phyloP scores from a whole-genome alignment of 495 filamentous ascomycete species.

The Bryoglossum gracile region DNA sequence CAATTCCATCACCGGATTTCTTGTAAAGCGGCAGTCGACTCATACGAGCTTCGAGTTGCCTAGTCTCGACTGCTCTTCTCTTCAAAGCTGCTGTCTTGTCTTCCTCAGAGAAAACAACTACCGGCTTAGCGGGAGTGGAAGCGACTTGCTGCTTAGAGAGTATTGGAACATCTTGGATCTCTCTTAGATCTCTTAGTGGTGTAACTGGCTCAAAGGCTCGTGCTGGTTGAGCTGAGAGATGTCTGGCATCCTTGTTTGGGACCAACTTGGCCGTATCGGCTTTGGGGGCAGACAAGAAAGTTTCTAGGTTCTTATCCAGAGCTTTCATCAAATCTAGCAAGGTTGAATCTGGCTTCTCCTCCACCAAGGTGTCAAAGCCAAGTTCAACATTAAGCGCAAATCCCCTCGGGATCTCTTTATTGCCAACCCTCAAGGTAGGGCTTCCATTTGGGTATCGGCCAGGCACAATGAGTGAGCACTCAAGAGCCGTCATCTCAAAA shows the following conservation, averaged over 20 bases:
- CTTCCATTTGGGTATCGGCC: slow-evolving; percentile 47
- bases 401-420: slow-evolving; percentile 70
- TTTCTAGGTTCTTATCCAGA: slow-evolving; percentile 69
- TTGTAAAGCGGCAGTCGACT: slow-evolving; percentile 58
- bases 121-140: slow-evolving; percentile 14
- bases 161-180: too few relatives aligned
- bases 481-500: slow-evolving; percentile 24
- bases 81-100: slow-evolving; percentile 56
- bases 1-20: slow-evolving; percentile 61
- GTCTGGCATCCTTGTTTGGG: slow-evolving; percentile 51
- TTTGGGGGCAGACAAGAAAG: slow-evolving; percentile 61
- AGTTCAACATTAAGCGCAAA: slow-evolving; percentile 75
- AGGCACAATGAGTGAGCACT: slow-evolving; percentile 64
- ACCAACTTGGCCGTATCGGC: slow-evolving; percentile 74
- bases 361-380: slow-evolving; percentile 65
- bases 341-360: slow-evolving; percentile 48
- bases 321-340: slow-evolving; percentile 62
- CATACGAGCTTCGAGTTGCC: slow-evolving; percentile 76
- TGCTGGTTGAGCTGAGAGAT: slow-evolving; percentile 24
- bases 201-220: slow-evolving; percentile 10
- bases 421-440: slow-evolving; percentile 59
- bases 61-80: slow-evolving; percentile 55
- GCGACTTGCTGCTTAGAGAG: background rate
- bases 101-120: slow-evolving; percentile 43
- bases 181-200: too few relatives aligned